Base-by-base conservation (phyloP, 257 asterid species). In the Capsicum chinense region DNA sequence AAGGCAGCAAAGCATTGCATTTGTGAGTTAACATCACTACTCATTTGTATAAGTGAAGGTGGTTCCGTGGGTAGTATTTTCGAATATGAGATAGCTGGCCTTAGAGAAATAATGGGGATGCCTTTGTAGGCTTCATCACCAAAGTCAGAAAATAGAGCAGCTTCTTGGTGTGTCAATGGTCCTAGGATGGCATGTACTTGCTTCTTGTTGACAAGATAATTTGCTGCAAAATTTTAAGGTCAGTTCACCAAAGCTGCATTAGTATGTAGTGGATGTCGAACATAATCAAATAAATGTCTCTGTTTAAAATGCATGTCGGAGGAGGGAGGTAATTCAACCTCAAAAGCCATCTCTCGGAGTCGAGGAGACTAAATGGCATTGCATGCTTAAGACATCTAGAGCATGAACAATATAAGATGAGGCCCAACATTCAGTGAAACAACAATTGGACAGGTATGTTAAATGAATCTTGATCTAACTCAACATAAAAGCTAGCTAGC, bases 1-100 rank as follows among this genome's bases (percentile, higher is more conserved):
- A 93, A 71, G 13, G 91, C 90, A 11, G 97, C 90, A 3, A 90
- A 52, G 84, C 95, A 87, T 56, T 80, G 90, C 74, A 74, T 89
- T 85, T 87, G 92, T 83, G 84, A 33, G 66, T 57, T 26, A 66
- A 85, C 68, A 35, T 90, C 85, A 59, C 58, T 56, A 50, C 68
- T 85, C 84, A 91, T 87, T 7, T 90, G 92, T 71, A 86, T 19
- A 78, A 85, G 82, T 62, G 84, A 68, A 10, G 87, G 48, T 63
- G 78, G 82, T 0, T 74, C 17, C 39, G 66, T 87, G 14, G 83
- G 83, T 6, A 81, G 42, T 4, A 84, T 50, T 2, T 88, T 48
- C 0, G 88, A 89, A 84, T 90, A 79, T 13, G 89, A 79, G 76
- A 83, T 39, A 7, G 83, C 26, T 13, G 87, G 66, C 14, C 76